Evolutionary conservation across 257 asterid genomes (phyloP).

Genomic region (Penstemon eatonii): DNA sequence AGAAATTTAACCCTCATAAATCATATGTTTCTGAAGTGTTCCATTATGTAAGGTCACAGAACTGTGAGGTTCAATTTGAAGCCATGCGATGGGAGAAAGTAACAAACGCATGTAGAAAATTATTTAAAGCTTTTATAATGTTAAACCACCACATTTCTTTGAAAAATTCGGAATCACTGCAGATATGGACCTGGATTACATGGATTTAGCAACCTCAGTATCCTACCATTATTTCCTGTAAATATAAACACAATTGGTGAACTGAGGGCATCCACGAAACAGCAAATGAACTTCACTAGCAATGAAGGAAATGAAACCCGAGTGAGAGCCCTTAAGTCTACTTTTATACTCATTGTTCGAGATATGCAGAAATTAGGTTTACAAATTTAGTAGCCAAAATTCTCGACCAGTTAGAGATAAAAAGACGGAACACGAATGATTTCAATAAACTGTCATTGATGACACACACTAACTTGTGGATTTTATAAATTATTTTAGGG

Average conservation of each 20-base stretch:
- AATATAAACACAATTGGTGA: neutral
- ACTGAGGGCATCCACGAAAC: neutral
- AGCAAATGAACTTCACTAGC: neutral
- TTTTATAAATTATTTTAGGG: neutral
- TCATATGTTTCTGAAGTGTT: conserved; percentile 3
- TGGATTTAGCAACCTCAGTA: neutral
- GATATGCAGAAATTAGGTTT: neutral
- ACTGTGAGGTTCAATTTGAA: neutral
- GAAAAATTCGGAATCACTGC: neutral
- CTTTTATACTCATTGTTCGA: neutral
- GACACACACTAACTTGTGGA: neutral
- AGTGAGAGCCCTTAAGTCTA: neutral
- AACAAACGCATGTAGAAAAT: neutral
- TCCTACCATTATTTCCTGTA: neutral
- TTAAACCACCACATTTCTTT: no score
- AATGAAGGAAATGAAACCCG: neutral
- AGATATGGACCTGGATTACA: neutral
- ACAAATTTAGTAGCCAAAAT: no score
- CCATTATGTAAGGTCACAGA: conserved; percentile 1
- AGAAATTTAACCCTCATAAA: neutral
- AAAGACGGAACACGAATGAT: neutral
- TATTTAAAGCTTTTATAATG: conserved; percentile 4
- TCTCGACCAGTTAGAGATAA: neutral
- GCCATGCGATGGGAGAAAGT: conserved; percentile 5
- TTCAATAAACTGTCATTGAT: neutral